Evolutionary conservation across 2,329 filamentous ascomycete genomes (phyloP).

Genomic region (Sporothrix brasiliensis): DNA sequence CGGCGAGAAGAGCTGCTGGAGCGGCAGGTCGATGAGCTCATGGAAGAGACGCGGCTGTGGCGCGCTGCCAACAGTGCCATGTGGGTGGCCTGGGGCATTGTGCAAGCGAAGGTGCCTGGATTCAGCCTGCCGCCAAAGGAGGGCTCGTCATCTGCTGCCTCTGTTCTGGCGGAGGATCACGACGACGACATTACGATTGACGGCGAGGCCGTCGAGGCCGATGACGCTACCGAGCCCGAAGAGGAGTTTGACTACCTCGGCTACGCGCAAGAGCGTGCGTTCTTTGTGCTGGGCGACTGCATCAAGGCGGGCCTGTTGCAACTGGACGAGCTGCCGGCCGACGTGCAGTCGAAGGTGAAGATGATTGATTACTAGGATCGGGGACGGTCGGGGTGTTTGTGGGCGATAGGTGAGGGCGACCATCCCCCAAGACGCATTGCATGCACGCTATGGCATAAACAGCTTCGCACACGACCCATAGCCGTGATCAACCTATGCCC

Average conservation of each 20-base stretch:
- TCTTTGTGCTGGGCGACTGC: slow-evolving; percentile 95
- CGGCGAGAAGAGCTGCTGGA: slow-evolving; percentile 67
- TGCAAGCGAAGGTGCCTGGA: slow-evolving; percentile 85
- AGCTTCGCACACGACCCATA: not conserved
- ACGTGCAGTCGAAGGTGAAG: slow-evolving; percentile 68
- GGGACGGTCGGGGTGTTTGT: not conserved
- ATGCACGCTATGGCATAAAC: not conserved
- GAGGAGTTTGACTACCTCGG: slow-evolving; percentile 91
- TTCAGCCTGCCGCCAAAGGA: slow-evolving; percentile 50
- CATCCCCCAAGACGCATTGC: too few relatives aligned
- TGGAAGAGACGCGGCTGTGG: slow-evolving; percentile 83
- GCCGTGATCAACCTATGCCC: not conserved
- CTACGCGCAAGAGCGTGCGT: slow-evolving; percentile 85
- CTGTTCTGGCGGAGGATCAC: not conserved
- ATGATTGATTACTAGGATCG: slow-evolving; percentile 56
- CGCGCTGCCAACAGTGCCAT: slow-evolving; percentile 81
- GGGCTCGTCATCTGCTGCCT: slow-evolving; percentile 32
- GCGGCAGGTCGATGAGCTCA: slow-evolving; percentile 66
- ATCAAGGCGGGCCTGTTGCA: slow-evolving; percentile 74
- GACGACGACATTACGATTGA: slow-evolving; percentile 39
- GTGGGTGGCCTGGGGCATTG: slow-evolving; percentile 96
- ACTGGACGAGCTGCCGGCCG: slow-evolving; percentile 72
- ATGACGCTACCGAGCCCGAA: slow-evolving; percentile 45
- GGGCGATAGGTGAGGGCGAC: too few relatives aligned
- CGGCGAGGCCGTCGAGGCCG: slow-evolving; percentile 38